Evolutionary conservation across 176 grass and related monocot genomes (phyloP), one percentile per base, ranked within the genome.

Genomic region (Themeda triandra): DNA sequence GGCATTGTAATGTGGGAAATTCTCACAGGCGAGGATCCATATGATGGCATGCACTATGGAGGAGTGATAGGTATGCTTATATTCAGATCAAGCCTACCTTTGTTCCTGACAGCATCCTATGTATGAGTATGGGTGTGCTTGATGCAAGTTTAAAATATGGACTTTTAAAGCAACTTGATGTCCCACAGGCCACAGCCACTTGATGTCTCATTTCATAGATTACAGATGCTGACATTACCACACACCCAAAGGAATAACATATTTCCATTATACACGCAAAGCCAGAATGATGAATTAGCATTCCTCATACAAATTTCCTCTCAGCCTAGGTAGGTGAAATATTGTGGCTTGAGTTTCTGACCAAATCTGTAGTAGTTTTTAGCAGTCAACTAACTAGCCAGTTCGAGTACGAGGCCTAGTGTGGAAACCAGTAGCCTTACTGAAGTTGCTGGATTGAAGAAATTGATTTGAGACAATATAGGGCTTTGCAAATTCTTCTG

Each of bases 1-100:
- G 92, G 92, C 41, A 88, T 95, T 78, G 95, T 98, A 10, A 92
- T 98, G 95, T 95, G 92, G 95, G 95, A 98, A 88, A 98, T 98
- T 92, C 85, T 98, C 42, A 95, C 92, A 0, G 88, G 95, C 37
- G 80, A 95, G 24, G 95, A 98, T 65, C 95, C 92, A 48, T 98
- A 98, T 60, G 91, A 74, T 77, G 91, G 88, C 73, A 92, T 93
- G 93, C 93, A 95, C 79, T 92, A 95, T 68, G 96, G 89, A 75
- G 92, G 86, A 85, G 91, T 98, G n/a, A 93, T 98, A 95, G 92
- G 91, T 98, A 95, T 29, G 76, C 66, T 51, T 58, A 67, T 82
- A 77, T 31, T 75, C 78, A 66, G 60, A 63, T 29, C 25, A 25
- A 88, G 56, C 6, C 18, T 31, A 33, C 41, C 25, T 71, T 51